Evolutionary conservation across 192 early-diverging fungal genomes (phyloP).

Genomic region (Rhizophagus clarus): DNA sequence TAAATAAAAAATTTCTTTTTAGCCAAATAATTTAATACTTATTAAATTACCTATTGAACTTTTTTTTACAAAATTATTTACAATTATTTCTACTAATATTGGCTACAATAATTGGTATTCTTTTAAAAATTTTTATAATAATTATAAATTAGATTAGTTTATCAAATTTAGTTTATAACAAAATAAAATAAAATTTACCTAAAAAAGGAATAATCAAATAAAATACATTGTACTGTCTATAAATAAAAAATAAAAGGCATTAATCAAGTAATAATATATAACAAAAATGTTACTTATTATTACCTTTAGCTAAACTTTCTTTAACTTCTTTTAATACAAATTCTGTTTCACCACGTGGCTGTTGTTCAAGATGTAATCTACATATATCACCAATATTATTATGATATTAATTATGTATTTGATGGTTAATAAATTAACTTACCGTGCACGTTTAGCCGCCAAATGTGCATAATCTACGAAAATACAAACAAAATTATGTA

Average conservation of each 20-base stretch:
- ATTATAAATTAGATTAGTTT: too few species aligned
- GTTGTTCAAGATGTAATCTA: conserved; percentile 13
- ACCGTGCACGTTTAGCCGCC: conserved; percentile 83
- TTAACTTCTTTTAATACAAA: conserved; percentile 19
- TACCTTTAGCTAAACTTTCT: conserved; percentile 19
- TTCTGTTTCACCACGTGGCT: conserved; percentile 6
- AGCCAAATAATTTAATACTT: too few species aligned
- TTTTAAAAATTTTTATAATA: too few species aligned
- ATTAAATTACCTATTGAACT: too few species aligned
- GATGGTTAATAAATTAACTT: not conserved
- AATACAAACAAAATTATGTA: conserved; percentile 31
- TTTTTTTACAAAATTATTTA: too few species aligned
- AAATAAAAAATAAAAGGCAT: not conserved
- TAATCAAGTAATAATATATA: not conserved
- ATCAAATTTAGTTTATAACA: too few species aligned
- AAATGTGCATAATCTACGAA: conserved; percentile 83
- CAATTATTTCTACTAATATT: too few species aligned
- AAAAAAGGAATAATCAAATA: not conserved
- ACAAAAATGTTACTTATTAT: not conserved
- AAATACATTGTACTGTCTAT: conserved; percentile 21
- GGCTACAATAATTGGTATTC: too few species aligned
- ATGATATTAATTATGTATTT: not conserved
- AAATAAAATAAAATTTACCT: too few species aligned
- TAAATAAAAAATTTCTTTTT: too few species aligned
- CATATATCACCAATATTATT: too few species aligned